Evolutionary conservation across 257 asterid genomes (phyloP).

Genomic region (Paulownia fortunei): DNA sequence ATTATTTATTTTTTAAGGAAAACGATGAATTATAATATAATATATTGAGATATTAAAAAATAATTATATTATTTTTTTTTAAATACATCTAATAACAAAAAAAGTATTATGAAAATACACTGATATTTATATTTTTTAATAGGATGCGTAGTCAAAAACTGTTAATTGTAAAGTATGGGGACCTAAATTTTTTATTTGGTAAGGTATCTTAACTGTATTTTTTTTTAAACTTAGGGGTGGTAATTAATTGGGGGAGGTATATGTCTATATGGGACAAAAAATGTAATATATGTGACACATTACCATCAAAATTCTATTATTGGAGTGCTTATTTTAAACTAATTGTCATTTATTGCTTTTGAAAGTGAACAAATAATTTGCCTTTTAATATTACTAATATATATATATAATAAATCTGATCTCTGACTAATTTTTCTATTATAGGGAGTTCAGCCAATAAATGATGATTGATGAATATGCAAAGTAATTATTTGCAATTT

Average conservation of each 20-base stretch:
- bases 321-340: neutral
- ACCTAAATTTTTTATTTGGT: too few relatives aligned
- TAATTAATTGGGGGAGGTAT: neutral
- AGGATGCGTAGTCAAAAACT: neutral
- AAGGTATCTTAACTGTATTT: too few relatives aligned
- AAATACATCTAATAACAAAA: neutral
- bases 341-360: too few relatives aligned
- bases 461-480: neutral
- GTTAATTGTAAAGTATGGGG: too few relatives aligned
- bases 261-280: too few relatives aligned
- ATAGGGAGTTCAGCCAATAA: neutral
- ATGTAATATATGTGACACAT: neutral
- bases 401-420: too few relatives aligned
- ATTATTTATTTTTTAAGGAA: neutral
- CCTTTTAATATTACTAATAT: neutral
- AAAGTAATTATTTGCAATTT: neutral
- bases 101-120: too few relatives aligned
- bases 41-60: neutral
- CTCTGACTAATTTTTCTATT: too few relatives aligned
- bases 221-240: neutral
- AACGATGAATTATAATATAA: neutral
- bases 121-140: neutral
- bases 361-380: neutral
- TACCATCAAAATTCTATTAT: neutral
- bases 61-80: neutral